A percentile compares a stretch with the other conserved stretches of the same genome.
Conservation (phyloP, 192 early-diverging fungal species). For the Entomortierella chlamydospora region DNA sequence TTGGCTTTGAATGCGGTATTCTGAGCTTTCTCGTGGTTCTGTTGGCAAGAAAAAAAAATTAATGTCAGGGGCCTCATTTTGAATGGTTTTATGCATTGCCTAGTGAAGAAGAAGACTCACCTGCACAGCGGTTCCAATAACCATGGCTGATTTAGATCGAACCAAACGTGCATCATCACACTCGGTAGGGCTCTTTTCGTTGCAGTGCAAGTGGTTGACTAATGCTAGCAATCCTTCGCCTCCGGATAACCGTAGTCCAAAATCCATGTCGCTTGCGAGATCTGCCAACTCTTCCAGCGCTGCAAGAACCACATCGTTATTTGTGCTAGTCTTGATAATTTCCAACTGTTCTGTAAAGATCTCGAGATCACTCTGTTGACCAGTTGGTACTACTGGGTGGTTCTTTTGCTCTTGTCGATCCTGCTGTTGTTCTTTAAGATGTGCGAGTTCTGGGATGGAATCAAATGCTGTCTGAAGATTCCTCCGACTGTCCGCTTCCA, state of each 20-base stretch:
- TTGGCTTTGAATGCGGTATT: slow-evolving; percentile 26
- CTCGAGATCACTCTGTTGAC: slow-evolving; percentile 34
- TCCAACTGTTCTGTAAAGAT: slow-evolving; percentile 50
- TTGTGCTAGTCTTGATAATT: slow-evolving; percentile 16
- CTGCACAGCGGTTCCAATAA: slow-evolving; percentile 68
- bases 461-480: slow-evolving; percentile 45
- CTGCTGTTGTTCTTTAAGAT: slow-evolving; percentile 5
- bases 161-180: slow-evolving; percentile 28
- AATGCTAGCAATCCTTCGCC: slow-evolving; percentile 45
- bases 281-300: slow-evolving; percentile 66
- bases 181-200: not conserved
- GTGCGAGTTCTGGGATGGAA: slow-evolving; percentile 35
- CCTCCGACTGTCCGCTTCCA: slow-evolving; percentile 20
- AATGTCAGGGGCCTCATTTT: not conserved
- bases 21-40: slow-evolving; percentile 47
- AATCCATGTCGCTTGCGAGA: slow-evolving; percentile 66
- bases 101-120: slow-evolving; percentile 21
- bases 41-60: not conserved
- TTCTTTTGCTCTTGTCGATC: slow-evolving; percentile 20
- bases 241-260: slow-evolving; percentile 62
- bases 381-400: not conserved
- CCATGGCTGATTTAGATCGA: slow-evolving; percentile 58
- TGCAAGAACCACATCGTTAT: slow-evolving; percentile 24
- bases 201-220: slow-evolving; percentile 53
- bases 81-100: too few species aligned